These are phyloP conservation scores for Aspergillus tamarii DNA, from an alignment of 2,329 filamentous ascomycete species.

Conservation along the genomic window DNA sequence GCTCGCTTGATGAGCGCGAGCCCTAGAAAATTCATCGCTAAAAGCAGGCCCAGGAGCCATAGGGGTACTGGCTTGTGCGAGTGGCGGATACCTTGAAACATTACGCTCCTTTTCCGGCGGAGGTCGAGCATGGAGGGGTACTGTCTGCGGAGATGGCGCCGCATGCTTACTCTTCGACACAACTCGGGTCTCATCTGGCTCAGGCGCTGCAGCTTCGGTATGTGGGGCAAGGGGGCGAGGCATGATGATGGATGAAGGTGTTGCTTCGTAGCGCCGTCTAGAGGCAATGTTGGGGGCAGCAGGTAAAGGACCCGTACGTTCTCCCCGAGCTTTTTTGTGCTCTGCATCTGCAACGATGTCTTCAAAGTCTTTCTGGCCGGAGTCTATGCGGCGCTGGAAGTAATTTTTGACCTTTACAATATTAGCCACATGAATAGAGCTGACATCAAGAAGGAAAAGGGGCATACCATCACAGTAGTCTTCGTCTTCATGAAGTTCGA, in stretches of 20 bases:
- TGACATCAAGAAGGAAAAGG: neutral
- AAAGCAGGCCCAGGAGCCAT: slow-evolving; percentile 31
- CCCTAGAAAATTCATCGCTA: slow-evolving; percentile 39
- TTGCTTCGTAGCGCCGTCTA: slow-evolving; percentile 53
- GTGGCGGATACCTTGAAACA: slow-evolving; percentile 39
- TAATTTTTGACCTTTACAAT: slow-evolving; percentile 53
- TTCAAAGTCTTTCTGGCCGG: slow-evolving; percentile 49
- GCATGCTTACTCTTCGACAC: slow-evolving; percentile 35
- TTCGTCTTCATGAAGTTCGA: slow-evolving; percentile 56
- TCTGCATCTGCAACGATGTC: slow-evolving; percentile 47
- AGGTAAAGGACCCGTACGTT: slow-evolving; percentile 48
- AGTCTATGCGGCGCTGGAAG: slow-evolving; percentile 49
- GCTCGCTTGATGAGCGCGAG: slow-evolving; percentile 32
- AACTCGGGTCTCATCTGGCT: slow-evolving; percentile 36
- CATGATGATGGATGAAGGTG: slow-evolving; percentile 43
- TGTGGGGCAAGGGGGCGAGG: slow-evolving; percentile 48
- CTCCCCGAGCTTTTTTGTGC: slow-evolving; percentile 48
- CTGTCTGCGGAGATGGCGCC: slow-evolving; percentile 35
- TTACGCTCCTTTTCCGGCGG: slow-evolving; percentile 41
- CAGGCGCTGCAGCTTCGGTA: slow-evolving; percentile 38
- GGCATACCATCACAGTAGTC: slow-evolving; percentile 54
- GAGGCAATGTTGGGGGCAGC: slow-evolving; percentile 44
- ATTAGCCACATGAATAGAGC: neutral
- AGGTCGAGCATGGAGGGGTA: slow-evolving; percentile 35
- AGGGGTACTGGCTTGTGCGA: slow-evolving; percentile 43